Conservation (phyloP, 768 basidiomycete genomes). For the Clavulina sp. region DNA sequence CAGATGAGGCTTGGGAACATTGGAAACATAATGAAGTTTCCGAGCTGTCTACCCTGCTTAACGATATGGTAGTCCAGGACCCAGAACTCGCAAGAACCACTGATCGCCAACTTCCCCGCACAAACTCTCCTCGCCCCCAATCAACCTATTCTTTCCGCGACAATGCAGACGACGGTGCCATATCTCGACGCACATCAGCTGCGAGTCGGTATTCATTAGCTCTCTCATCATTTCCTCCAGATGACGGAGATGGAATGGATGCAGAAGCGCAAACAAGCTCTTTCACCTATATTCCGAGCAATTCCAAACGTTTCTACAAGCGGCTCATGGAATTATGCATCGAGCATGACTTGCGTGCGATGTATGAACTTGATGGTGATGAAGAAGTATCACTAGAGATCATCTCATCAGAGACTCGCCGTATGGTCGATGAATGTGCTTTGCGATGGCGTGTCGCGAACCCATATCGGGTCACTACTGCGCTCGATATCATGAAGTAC, state of each 20-base stretch:
- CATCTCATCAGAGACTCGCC: slow-evolving; percentile 57
- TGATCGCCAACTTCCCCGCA: slow-evolving; percentile 38
- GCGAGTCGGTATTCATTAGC: slow-evolving; percentile 33
- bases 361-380: slow-evolving; percentile 49
- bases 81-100: slow-evolving; percentile 73
- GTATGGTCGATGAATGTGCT: slow-evolving; percentile 76
- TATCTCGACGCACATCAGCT: slow-evolving; percentile 34
- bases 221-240: slow-evolving; percentile 13
- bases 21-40: slow-evolving; percentile 73
- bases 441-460: slow-evolving; percentile 78
- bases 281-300: slow-evolving; percentile 84
- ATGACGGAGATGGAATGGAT: slow-evolving; percentile 26
- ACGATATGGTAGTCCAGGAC: slow-evolving; percentile 70
- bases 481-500: slow-evolving; percentile 69
- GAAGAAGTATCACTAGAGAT: slow-evolving; percentile 93
- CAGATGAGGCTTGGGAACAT: slow-evolving; percentile 62
- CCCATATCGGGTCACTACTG: slow-evolving; percentile 58
- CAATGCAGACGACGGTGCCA: neutral
- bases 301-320: slow-evolving; percentile 71
- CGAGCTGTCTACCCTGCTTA: slow-evolving; percentile 73
- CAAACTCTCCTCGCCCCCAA: slow-evolving; percentile 25
- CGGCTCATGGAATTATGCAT: slow-evolving; percentile 72
- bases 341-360: slow-evolving; percentile 66
- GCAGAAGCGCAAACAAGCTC: slow-evolving; percentile 26
- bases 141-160: neutral